Conservation (phyloP, 75 land plant species). For the Isoetes taiwanensis region DNA sequence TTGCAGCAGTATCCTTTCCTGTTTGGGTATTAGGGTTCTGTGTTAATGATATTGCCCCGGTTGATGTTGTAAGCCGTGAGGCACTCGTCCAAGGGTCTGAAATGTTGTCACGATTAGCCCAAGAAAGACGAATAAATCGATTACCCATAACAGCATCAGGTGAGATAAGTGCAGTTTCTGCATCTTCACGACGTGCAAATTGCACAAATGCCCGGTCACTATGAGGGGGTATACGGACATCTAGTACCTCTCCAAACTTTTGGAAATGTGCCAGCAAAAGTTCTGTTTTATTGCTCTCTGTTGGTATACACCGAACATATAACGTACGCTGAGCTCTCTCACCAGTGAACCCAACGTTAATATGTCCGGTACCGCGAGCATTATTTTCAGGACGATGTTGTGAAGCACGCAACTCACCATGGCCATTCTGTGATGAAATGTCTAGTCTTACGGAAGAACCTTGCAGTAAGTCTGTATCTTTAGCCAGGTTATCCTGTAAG, state of each 20-base stretch:
- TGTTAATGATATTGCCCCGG: too few species aligned
- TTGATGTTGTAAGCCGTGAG: too few species aligned
- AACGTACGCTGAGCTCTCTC: slow-evolving; percentile 71
- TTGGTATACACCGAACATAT: slow-evolving; percentile 77
- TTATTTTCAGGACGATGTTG: neutral
- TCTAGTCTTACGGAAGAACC: too few species aligned
- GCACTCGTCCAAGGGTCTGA: slow-evolving; percentile 23
- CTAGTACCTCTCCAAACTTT: slow-evolving; percentile 87
- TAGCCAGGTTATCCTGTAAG: slow-evolving; percentile 10
- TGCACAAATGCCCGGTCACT: slow-evolving; percentile 87
- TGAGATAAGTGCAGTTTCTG: slow-evolving; percentile 69
- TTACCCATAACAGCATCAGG: slow-evolving; percentile 99
- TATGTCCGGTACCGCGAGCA: neutral
- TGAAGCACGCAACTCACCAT: too few species aligned
- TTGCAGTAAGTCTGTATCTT: too few species aligned
- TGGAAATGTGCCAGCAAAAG: slow-evolving; percentile 62
- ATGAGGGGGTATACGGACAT: slow-evolving; percentile 69
- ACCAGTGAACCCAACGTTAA: neutral
- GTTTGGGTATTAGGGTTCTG: too few species aligned
- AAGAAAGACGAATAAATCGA: slow-evolving; percentile 77
- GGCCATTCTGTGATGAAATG: too few species aligned
- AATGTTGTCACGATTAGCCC: slow-evolving; percentile 93
- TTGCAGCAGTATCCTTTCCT: too few species aligned
- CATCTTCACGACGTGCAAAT: slow-evolving; percentile 61
- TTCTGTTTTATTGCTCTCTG: slow-evolving; percentile 47